Base-by-base conservation (phyloP, 139 green algal genomes). In the Ettlia oleoabundans region DNA sequence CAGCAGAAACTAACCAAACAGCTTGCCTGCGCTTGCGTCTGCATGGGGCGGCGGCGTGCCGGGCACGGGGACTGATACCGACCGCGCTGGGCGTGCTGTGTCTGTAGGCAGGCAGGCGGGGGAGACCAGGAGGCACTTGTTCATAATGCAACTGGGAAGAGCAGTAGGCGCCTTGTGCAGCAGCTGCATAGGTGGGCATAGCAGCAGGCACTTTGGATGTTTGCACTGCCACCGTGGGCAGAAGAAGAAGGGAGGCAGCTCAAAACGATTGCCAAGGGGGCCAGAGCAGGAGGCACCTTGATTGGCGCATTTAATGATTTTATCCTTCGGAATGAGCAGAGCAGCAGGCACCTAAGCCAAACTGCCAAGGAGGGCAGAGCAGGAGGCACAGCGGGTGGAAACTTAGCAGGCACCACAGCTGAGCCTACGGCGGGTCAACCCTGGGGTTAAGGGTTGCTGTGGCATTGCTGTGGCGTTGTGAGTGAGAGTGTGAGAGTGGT, bases 1-100 rank as follows among this genome's bases (percentile, higher is more conserved):
- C n/a, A 28, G 32, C 26, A 55, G 66, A 19, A 22, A 9, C n/a
- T n/a, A n/a, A n/a, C n/a, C n/a, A n/a, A n/a, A 19, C 67, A 37
- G 47, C 71, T 35, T 40, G 63, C 73, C 73, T 37, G 35, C 35
- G 6, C 28, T 51, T 4, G 73, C 73, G 38, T 80, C 73, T 0
- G 8, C 13, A 33, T 51, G 42, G 53, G 73, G 73, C 35, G 73
- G 73, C 35, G 73, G 73, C 21, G 73, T 80, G 35, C 73, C 73
- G 13, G 73, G 73, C 35, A 80, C 53, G 4, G 73, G 73, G 52
- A 80, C 73, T 33, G 35, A 53, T 40, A 53, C 24, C 18, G 26
- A 33, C 19, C 73, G 52, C 13, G 26, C 32, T 53, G 68, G 24
- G 53, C 51, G 73, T 0, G 22, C n/a, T 0, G 30, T 22, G 0